A percentile compares a stretch with the other conserved stretches of the same genome.
Evolutionary conservation across 2,329 filamentous ascomycete species (phyloP).

Genomic region (Fusarium robinianum): DNA sequence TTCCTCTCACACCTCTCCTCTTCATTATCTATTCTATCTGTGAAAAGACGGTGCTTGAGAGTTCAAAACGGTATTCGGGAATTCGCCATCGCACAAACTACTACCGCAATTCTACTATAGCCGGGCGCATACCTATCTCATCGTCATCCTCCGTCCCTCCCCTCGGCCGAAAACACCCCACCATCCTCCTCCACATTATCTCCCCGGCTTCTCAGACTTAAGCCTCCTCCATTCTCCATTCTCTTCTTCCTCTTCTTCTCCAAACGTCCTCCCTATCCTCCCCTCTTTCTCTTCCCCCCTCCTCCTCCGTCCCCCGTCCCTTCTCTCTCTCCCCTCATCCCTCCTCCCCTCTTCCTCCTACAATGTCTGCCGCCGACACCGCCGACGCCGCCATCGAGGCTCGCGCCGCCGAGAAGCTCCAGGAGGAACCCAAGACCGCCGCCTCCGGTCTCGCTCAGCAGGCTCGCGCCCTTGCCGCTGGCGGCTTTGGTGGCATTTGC

Average conservation of each 20-base stretch:
- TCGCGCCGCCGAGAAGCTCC: conserved; percentile 50
- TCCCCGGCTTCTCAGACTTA: conserved; percentile 18
- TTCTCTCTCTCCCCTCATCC: conserved; percentile 5
- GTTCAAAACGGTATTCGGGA: neutral
- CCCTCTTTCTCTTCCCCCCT: neutral
- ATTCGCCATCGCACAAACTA: conserved; percentile 14
- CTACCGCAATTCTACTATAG: neutral
- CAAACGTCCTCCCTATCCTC: neutral
- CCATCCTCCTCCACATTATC: conserved; percentile 32
- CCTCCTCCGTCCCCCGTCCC: conserved; percentile 2
- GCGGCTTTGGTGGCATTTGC: conserved; percentile 91
- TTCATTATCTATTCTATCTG: neutral
- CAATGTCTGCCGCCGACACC: conserved; percentile 35
- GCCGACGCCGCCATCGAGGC: conserved; percentile 34
- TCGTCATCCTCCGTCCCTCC: conserved; percentile 23
- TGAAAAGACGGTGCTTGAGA: neutral
- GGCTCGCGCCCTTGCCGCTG: conserved; percentile 82
- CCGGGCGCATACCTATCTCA: neutral
- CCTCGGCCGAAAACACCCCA: conserved; percentile 34
- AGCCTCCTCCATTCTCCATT: conserved; percentile 19
- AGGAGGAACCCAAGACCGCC: conserved; percentile 52
- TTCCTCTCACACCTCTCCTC: neutral
- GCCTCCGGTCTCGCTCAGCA: conserved; percentile 52
- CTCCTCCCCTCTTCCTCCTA: conserved; percentile 12
- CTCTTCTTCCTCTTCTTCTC: conserved; percentile 5